Base-by-base conservation (phyloP, 1,284 basidiomycete genomes). In the Cutaneotrichosporon sp. region DNA sequence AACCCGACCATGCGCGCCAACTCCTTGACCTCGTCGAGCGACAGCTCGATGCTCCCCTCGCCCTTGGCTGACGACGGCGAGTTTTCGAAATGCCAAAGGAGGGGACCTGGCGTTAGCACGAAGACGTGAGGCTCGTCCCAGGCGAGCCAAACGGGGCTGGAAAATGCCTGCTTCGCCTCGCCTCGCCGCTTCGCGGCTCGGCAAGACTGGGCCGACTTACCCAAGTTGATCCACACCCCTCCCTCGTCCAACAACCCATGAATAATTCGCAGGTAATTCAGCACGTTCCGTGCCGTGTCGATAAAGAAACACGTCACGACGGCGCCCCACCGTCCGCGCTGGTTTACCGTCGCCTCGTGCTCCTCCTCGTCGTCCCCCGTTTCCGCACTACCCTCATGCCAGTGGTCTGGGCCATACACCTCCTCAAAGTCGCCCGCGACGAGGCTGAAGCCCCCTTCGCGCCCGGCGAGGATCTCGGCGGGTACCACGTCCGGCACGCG, bases 281-380 rank as follows among this genome's bases (percentile, higher is more conserved):
- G 81, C 36, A 96, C 83, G 67, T 93, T 93, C 64, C 91, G 88
- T 0, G 91, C 90, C 7, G 93, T 97, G 68, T 98, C 94, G 60
- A 98, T 87, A 77, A 98, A 98, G 80, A 97, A 98, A 72, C 91
- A 97, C 0, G 94, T 98, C 56, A 96, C 75, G 12, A 98, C 81
- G 0, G 87, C 88, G 62, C 93, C 84, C 90, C 90, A 98, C 58
- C 84, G 75, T 14, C 84, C 87, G 17, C 80, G 73, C 49, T 91
- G 87, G 8, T 72, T 67, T 13, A 58, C 54, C 22, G 52, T 30
- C 5, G 58, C 60, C 9, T 57, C 75, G 5, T 77, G 77, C 38
- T 80, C 67, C 22, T 75, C 73, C n/a, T 77, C 74, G 22, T 12
- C 18, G 12, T 51, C 33, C 15, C n/a, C 21, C 2, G 30, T 35